Percentiles rank a stretch among this genome's conserved stretches.
These are phyloP conservation scores for Starmera quercuum DNA, from an alignment of 805 yeast genomes.

Conservation along the genomic window DNA sequence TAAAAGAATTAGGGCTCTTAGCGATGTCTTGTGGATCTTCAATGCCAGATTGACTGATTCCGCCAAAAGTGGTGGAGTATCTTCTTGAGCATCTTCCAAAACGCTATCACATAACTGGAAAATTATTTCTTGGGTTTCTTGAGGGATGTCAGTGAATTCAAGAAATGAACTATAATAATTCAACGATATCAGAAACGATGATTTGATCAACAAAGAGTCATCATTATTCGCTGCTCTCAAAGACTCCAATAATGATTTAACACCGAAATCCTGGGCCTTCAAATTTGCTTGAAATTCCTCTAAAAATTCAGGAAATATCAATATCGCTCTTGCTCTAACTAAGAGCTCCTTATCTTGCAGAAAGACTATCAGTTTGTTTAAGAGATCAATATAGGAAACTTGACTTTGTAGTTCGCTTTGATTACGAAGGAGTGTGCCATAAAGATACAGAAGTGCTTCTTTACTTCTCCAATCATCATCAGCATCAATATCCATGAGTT, in stretches of 20 bases:
- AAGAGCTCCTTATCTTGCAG: conserved; percentile 23
- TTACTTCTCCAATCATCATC: conserved; percentile 32
- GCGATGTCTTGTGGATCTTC: conserved; percentile 29
- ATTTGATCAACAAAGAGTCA: conserved; percentile 22
- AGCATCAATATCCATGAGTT: neutral
- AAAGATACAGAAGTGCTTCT: conserved; percentile 41
- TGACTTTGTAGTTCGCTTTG: conserved; percentile 23
- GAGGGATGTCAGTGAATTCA: conserved; percentile 19
- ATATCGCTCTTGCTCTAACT: conserved; percentile 39
- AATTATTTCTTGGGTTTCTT: conserved; percentile 13
- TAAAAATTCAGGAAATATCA: conserved; percentile 49
- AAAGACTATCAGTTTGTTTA: conserved; percentile 5
- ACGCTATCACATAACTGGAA: conserved; percentile 36
- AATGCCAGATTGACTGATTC: conserved; percentile 62
- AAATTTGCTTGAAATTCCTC: conserved; percentile 38
- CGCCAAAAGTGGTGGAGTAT: conserved; percentile 63
- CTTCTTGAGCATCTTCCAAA: conserved; percentile 64
- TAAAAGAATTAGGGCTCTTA: conserved; percentile 42
- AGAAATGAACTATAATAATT: conserved; percentile 41
- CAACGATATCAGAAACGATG: conserved; percentile 39
- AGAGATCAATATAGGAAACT: conserved; percentile 8
- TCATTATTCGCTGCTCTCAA: conserved; percentile 18
- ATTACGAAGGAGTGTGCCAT: conserved; percentile 46
- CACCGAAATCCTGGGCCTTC: conserved; percentile 24
- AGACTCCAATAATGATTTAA: conserved; percentile 16